Evolutionary conservation across 1,284 basidiomycete genomes (phyloP), one percentile per base, ranked within the genome.

Genomic region (Leccinum huronense): DNA sequence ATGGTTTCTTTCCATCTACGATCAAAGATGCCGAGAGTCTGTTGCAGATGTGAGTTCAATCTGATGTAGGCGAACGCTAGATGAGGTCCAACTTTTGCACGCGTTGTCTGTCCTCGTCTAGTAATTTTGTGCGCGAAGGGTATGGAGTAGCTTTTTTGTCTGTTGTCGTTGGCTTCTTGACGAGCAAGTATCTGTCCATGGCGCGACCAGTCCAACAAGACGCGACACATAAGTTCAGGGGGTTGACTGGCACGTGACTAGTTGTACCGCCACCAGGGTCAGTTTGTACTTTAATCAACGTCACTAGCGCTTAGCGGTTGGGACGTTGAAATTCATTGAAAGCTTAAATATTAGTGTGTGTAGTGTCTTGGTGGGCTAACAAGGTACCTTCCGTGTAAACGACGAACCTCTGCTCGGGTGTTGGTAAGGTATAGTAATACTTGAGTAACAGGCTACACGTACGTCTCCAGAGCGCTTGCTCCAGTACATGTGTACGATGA

Each of bases 131-230:
- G 51, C 65, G 70, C 7, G 34, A 30, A n/a, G 63, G 59, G 30
- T 69, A 70, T 13, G 68, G 69, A 31, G 42, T 13, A 10, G 40
- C 11, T 23, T 31, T 48, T 4, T 54, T 55, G 59, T 70, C 67
- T 62, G 73, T 68, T 34, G 64, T 58, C 3, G 69, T 66, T 27
- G 75, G 70, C 59, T 80, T 79, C 64, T 70, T 74, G 65, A 77
- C 72, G 31, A 70, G 76, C 64, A 81, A 72, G 66, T 78, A 80
- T 56, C 73, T 77, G 70, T 82, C 80, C 81, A 83, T 82, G 68
- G 62, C 58, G 38, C 13, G 53, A 10, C 11, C 6, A 8, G 51
- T 14, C 7, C 42, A 45, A 11, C 33, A 10, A n/a, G 19, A 38
- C n/a, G 51, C 6, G 27, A 51, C 13, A 34, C 30, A 58, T 69